phyloP scores from a whole-genome alignment of 2,329 filamentous ascomycete genomes.

The Phialophora chinensis region DNA sequence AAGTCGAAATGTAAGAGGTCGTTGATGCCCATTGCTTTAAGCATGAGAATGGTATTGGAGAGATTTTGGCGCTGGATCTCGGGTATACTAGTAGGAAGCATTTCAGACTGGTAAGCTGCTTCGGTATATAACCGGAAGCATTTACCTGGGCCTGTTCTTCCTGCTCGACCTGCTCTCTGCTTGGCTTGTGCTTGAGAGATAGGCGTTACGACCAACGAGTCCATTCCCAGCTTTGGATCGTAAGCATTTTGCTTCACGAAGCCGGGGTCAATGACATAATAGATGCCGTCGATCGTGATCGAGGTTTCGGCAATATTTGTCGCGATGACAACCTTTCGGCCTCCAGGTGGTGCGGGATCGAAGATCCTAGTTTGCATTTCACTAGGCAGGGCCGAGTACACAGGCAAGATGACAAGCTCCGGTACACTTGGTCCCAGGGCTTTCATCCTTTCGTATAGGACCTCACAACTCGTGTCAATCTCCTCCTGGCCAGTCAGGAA shows the following conservation, averaged over 20 bases:
- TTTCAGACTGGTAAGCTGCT: constrained; percentile 92
- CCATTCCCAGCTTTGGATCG: constrained; percentile 97
- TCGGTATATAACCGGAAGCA: constrained; percentile 96
- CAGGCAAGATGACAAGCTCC: constrained; percentile 88
- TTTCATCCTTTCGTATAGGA: constrained; percentile 94
- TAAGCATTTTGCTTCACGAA: constrained; percentile 99
- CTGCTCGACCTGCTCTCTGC: constrained; percentile 89
- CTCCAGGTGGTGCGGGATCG: constrained; percentile 84
- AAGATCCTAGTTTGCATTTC: constrained; percentile 96
- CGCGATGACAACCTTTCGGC: constrained; percentile 92
- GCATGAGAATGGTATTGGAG: constrained; percentile 90
- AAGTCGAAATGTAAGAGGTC: constrained; percentile 97
- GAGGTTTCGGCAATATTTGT: constrained; percentile 99
- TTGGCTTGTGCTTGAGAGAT: constrained; percentile 97
- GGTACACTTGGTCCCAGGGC: constrained; percentile 88
- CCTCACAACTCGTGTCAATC: constrained; percentile 93
- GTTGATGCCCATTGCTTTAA: constrained; percentile 99
- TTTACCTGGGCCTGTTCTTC: constrained; percentile 92
- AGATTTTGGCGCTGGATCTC: constrained; percentile 96
- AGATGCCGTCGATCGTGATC: constrained; percentile 97
- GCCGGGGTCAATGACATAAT: constrained; percentile 94
- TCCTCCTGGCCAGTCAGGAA: constrained; percentile 98
- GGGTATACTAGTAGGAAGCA: constrained; percentile 93
- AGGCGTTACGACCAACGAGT: constrained; percentile 91
- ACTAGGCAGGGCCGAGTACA: constrained; percentile 91